Conservation (phyloP, 495 filamentous ascomycete genomes). For the Pyrenula aspistea region DNA sequence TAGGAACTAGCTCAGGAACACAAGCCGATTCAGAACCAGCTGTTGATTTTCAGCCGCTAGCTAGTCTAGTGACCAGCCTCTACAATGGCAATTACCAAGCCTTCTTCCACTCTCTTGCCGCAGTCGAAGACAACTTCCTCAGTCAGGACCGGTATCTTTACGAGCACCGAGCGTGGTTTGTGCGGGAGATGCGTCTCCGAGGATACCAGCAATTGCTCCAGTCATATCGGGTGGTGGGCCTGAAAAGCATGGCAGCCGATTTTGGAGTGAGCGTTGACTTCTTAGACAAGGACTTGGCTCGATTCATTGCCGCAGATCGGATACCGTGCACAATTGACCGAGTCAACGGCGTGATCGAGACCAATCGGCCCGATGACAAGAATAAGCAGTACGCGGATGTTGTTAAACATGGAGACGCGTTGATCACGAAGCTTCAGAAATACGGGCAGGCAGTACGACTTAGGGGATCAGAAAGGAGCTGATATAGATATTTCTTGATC, state of each 20-base stretch:
- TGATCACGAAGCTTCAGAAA: constrained; percentile 98
- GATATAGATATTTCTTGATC: too few relatives aligned
- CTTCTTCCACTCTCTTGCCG: constrained; percentile 84
- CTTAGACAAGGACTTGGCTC: constrained; percentile 88
- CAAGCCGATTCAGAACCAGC: constrained; percentile 63
- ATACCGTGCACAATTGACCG: constrained; percentile 95
- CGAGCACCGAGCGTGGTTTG: constrained; percentile 91
- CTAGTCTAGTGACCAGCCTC: constrained; percentile 76
- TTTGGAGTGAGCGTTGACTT: constrained; percentile 96
- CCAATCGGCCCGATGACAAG: constrained; percentile 93
- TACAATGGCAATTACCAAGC: constrained; percentile 87
- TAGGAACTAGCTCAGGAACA: constrained; percentile 53
- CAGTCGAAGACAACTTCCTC: constrained; percentile 87
- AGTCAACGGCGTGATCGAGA: constrained; percentile 95
- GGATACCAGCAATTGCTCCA: constrained; percentile 96
- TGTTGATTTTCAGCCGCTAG: constrained; percentile 71
- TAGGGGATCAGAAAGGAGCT: constrained; percentile 82
- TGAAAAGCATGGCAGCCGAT: constrained; percentile 89
- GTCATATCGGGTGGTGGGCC: constrained; percentile 89
- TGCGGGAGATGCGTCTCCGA: constrained; percentile 91
- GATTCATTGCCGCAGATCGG: constrained; percentile 90
- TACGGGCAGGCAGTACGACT: constrained; percentile 93
- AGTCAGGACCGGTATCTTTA: constrained; percentile 86
- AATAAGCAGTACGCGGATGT: constrained; percentile 98
- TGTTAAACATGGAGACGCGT: constrained; percentile 88